Base-by-base conservation (phyloP, 148 eudicot genomes). In the Agrostemma githago region DNA sequence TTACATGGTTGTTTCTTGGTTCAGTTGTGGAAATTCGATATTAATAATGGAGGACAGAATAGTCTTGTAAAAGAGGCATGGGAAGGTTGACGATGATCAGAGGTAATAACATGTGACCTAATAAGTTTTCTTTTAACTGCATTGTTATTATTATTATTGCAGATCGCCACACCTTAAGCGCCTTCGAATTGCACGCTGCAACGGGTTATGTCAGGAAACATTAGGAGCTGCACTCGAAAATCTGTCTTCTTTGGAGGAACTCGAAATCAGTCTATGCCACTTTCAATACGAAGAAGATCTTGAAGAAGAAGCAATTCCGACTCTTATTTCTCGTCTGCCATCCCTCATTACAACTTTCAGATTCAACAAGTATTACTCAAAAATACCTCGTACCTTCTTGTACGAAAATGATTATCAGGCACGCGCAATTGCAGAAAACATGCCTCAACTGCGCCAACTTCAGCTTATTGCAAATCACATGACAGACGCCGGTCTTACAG, bases 81-180 rank as follows among this genome's bases (percentile, higher is more conserved):
- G 34, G 34, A 26, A 26, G 34, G 34, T 26, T 26, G 34, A 26
- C 34, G 34, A 26, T 26, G 34, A 26, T 26, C 34, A 1, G 34
- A 26, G 34, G 34, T 26, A 26, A 26, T 26, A 26, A 26, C 34
- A 0, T 26, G 1, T 26, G 34, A 26, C 34, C 34, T 26, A 26
- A 26, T 26, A 26, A 26, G 34, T 26, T 26, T 26, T 41, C 1
- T 26, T 26, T 26, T 26, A 26, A 26, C 34, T 26, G 34, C 34
- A 26, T 26, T n/a, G n/a, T n/a, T n/a, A 11, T 46, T 26, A 26
- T 1, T 26, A 1, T 26, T 26, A 26, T 12, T 51, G 56, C 92
- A 92, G 98, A 77, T 84, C 90, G 41, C 80, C 78, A 80, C 78
- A 82, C 54, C 88, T 90, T n/a, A 85, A 68, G 72, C 74, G 86